A percentile compares a stretch with the other conserved stretches of the same genome.
Conservation (phyloP, 768 basidiomycete genomes). For the Nidularia sp. region DNA sequence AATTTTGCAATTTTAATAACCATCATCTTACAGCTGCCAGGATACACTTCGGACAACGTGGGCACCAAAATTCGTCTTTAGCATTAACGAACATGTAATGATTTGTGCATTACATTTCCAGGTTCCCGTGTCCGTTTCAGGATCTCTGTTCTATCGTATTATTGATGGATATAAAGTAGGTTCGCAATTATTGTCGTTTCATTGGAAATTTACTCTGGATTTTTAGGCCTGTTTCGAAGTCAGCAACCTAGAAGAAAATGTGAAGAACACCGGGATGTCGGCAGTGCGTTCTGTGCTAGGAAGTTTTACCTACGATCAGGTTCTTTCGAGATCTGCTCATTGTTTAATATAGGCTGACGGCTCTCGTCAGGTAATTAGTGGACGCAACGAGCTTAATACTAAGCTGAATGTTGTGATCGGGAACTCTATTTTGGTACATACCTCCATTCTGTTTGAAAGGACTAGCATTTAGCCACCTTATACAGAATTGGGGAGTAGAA, state of each 20-base stretch:
- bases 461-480: not conserved
- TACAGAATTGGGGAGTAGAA: slow-evolving; percentile 52
- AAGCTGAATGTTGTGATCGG: slow-evolving; percentile 46
- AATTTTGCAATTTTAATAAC: not conserved
- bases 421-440: slow-evolving; percentile 35
- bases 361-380: slow-evolving; percentile 38
- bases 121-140: slow-evolving; percentile 50
- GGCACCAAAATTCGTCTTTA: not conserved
- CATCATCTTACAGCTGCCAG: slow-evolving; percentile 17
- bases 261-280: slow-evolving; percentile 49
- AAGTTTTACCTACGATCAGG: slow-evolving; percentile 44
- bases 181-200: not conserved
- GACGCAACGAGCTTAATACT: slow-evolving; percentile 50
- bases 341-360: too few relatives aligned
- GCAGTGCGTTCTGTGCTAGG: slow-evolving; percentile 54
- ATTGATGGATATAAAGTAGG: slow-evolving; percentile 41
- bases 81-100: not conserved
- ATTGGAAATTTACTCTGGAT: not conserved
- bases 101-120: slow-evolving; percentile 7
- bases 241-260: slow-evolving; percentile 42
- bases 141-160: slow-evolving; percentile 52
- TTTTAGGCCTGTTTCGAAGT: slow-evolving; percentile 44
- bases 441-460: too few relatives aligned
- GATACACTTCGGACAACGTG: slow-evolving; percentile 30
- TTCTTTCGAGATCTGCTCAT: slow-evolving; percentile 7